Percentiles rank a stretch among this genome's conserved stretches.
phyloP scores from a whole-genome alignment of 768 basidiomycete species.

The Rickenella mellea region DNA sequence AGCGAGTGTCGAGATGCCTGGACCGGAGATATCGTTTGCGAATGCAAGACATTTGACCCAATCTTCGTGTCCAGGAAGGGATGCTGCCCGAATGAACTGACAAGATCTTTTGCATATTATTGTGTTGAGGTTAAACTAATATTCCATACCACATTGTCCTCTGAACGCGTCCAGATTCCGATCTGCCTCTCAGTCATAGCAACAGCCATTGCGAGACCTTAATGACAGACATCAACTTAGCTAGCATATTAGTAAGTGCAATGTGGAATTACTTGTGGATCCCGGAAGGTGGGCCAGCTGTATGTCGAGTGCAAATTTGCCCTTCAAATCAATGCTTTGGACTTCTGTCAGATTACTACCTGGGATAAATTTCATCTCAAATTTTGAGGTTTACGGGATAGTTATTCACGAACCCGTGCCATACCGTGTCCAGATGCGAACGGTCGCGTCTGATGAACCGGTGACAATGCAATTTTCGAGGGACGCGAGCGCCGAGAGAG shows the following conservation, averaged over 20 bases:
- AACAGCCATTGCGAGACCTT: constrained; percentile 62
- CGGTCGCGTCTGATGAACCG: constrained; percentile 71
- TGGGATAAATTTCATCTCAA: background rate
- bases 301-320: constrained; percentile 68
- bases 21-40: constrained; percentile 21
- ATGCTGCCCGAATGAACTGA: constrained; percentile 52
- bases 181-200: constrained; percentile 76
- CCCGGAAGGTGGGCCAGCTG: constrained; percentile 56
- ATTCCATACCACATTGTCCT: constrained; percentile 34
- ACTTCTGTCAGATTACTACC: constrained; percentile 17
- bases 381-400: no score
- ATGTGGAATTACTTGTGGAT: constrained; percentile 44
- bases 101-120: background rate
- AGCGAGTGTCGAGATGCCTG: constrained; percentile 61
- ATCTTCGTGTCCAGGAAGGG: constrained; percentile 83
- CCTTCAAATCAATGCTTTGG: constrained; percentile 56
- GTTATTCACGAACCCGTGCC: no score
- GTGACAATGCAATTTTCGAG: constrained; percentile 48
- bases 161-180: constrained; percentile 66
- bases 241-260: background rate
- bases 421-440: constrained; percentile 85
- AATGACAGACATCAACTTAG: background rate
- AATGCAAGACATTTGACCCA: constrained; percentile 87
- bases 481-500: constrained; percentile 60
- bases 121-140: constrained; percentile 2